These are phyloP conservation scores for Trichophyton verrucosum DNA, from an alignment of 2,329 filamentous ascomycete species.

Conservation along the genomic window DNA sequence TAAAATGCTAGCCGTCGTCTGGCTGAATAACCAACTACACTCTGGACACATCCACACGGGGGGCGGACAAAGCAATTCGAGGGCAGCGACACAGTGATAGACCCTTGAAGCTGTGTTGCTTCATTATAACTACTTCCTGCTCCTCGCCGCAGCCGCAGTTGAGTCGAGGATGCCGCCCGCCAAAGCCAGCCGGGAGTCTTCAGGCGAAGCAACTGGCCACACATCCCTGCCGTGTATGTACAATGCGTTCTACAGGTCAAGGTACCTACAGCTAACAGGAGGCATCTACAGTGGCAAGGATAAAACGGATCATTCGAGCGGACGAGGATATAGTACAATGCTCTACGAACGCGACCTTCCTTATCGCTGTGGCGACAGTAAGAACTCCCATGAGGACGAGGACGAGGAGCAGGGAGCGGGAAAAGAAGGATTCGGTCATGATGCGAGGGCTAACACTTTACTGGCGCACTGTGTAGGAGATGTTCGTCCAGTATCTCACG, in stretches of 20 bases:
- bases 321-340: constrained; percentile 78
- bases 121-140: too few species aligned
- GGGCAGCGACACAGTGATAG: background rate
- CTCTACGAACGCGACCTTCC: constrained; percentile 87
- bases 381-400: constrained; percentile 17
- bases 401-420: background rate
- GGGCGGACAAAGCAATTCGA: background rate
- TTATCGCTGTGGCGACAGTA: constrained; percentile 81
- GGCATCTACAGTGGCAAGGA: constrained; percentile 58
- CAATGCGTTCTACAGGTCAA: background rate
- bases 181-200: background rate
- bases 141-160: background rate
- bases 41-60: background rate
- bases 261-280: background rate
- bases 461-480: constrained; percentile 47
- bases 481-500: constrained; percentile 89
- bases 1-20: background rate
- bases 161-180: background rate
- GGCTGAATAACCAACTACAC: background rate
- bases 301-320: constrained; percentile 87
- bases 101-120: background rate
- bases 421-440: background rate
- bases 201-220: constrained; percentile 49
- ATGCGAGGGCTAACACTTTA: background rate
- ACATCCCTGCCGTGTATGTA: constrained; percentile 72